These are phyloP conservation scores for Andrographis paniculata DNA, from an alignment of 305 asterid species.

Conservation along the genomic window DNA sequence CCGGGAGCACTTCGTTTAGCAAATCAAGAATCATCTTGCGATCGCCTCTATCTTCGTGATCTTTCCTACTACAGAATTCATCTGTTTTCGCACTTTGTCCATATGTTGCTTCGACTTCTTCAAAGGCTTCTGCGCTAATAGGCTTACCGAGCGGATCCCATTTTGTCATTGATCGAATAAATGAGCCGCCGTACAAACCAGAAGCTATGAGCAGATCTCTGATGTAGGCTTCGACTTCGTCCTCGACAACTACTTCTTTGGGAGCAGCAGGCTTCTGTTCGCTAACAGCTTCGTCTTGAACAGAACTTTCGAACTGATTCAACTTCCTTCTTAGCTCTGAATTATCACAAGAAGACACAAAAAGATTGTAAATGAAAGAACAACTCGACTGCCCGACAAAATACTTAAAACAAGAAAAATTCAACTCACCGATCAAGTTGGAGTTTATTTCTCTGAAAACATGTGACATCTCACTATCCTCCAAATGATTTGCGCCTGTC, in stretches of 20 bases:
- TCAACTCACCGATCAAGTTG: conserved; percentile 74
- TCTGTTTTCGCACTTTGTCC: conserved; percentile 28
- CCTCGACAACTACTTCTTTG: conserved; percentile 51
- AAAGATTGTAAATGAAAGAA: too few species aligned
- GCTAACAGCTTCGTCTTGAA: conserved; percentile 30
- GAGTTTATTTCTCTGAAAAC: conserved; percentile 84
- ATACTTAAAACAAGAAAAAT: too few species aligned
- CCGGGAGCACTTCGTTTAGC: conserved; percentile 74
- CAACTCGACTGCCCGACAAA: too few species aligned
- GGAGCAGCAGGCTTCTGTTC: conserved; percentile 47
- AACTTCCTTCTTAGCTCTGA: conserved; percentile 77
- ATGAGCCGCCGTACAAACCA: conserved; percentile 66
- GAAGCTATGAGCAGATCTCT: conserved; percentile 78
- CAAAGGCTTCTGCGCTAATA: conserved; percentile 59
- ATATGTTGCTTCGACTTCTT: conserved; percentile 38
- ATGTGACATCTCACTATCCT: conserved; percentile 56
- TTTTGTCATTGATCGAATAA: conserved; percentile 35
- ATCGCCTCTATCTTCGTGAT: conserved; percentile 34
- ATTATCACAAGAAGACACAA: background rate
- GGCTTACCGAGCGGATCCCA: conserved; percentile 56
- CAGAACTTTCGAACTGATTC: conserved; percentile 54
- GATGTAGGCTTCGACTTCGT: conserved; percentile 66
- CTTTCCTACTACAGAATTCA: conserved; percentile 29
- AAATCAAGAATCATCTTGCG: conserved; percentile 62
- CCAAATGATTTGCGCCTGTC: conserved; percentile 48